phyloP scores from a whole-genome alignment of 176 grass and related monocot genomes.

The Chrysopogon serrulatus region DNA sequence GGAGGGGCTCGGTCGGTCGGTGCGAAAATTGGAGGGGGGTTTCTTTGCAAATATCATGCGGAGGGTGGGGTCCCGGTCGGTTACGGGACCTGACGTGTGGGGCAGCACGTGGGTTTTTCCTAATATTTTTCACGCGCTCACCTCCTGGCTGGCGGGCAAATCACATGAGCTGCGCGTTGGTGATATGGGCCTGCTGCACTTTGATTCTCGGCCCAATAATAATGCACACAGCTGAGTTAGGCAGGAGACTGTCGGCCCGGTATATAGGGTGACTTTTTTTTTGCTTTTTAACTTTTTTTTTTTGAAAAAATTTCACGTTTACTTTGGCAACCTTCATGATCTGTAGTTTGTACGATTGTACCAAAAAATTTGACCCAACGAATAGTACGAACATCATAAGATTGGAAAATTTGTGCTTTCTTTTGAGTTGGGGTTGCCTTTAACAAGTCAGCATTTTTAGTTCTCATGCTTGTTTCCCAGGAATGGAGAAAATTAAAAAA shows the following conservation, averaged over 20 bases:
- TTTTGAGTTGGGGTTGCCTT: background rate
- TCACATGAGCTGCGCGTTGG: too few species aligned
- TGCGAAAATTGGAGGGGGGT: background rate
- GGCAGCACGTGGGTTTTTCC: background rate
- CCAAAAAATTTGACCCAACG: background rate
- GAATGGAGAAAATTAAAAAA: background rate
- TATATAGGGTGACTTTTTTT: too few species aligned
- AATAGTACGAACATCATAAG: background rate
- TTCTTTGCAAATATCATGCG: background rate
- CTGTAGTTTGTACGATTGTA: background rate
- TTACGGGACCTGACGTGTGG: background rate
- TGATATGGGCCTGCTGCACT: too few species aligned
- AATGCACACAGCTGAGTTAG: too few species aligned
- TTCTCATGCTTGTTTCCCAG: background rate
- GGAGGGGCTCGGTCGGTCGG: background rate
- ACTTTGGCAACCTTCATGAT: background rate
- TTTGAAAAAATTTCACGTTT: too few species aligned
- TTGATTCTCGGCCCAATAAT: too few species aligned
- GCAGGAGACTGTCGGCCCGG: too few species aligned
- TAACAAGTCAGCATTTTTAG: background rate
- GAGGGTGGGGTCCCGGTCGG: background rate
- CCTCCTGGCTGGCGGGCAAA: too few species aligned
- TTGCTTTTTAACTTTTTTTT: too few species aligned
- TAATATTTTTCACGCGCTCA: background rate
- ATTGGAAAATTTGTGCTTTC: background rate